A percentile compares a stretch with the other conserved stretches of the same genome.
Conservation (phyloP, 225 moss, liverwort and hornwort genomes). For the Polytrichum formosum region DNA sequence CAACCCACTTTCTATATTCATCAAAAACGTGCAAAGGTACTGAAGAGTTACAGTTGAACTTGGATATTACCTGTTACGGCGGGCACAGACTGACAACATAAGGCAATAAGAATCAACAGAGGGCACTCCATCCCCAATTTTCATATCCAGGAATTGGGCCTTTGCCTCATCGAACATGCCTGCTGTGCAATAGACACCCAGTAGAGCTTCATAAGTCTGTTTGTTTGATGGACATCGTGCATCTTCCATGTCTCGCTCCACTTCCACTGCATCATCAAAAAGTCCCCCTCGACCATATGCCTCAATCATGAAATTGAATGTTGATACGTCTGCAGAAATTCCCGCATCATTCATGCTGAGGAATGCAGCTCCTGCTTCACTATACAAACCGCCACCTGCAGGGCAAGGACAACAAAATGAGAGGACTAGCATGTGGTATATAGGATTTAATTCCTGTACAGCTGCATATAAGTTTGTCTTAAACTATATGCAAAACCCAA, state of each 20-base stretch:
- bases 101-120: slow-evolving; percentile 85
- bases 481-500: too few species aligned
- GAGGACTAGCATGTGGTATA: not conserved
- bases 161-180: slow-evolving; percentile 92
- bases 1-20: too few species aligned
- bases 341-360: slow-evolving; percentile 70
- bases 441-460: too few species aligned
- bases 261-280: slow-evolving; percentile 89
- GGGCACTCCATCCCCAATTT: slow-evolving; percentile 74
- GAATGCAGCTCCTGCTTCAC: slow-evolving; percentile 88
- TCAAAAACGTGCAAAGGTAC: not conserved
- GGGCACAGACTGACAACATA: slow-evolving; percentile 92
- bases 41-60: slow-evolving; percentile 1
- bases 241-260: slow-evolving; percentile 95
- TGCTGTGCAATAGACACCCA: slow-evolving; percentile 88
- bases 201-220: slow-evolving; percentile 74
- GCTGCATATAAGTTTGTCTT: too few species aligned
- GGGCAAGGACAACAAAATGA: not conserved
- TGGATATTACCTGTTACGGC: slow-evolving; percentile 72
- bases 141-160: slow-evolving; percentile 93
- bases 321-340: slow-evolving; percentile 54
- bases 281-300: slow-evolving; percentile 88
- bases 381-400: slow-evolving; percentile 74
- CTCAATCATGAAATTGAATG: slow-evolving; percentile 88
- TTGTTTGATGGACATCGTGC: slow-evolving; percentile 78